Evolutionary conservation across 768 basidiomycete species (phyloP), one percentile per base, ranked within the genome.

Genomic region (Macrolepiota fuliginosa): DNA sequence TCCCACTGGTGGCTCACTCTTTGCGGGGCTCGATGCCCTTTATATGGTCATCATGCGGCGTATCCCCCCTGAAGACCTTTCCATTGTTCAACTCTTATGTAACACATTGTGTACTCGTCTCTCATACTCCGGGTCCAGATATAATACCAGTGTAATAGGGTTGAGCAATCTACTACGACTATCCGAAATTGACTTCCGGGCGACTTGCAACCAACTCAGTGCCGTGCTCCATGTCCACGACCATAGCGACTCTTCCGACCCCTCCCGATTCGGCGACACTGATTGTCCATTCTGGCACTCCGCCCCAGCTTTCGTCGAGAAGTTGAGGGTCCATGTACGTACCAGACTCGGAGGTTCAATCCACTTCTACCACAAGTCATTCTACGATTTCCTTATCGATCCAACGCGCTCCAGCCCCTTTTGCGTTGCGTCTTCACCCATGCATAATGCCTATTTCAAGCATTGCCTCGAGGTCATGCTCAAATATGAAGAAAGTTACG

Each of bases 51-150:
- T 68, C 46, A 58, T 58, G 56, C 3, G 22, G 15, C 54, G 24
- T n/a, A 52, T 47, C 19, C 42, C 54, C 17, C 66, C 67, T 72
- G 58, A 71, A 69, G 61, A 9, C 71, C 70, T 13, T 73, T 72
- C 13, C 24, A n/a, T 13, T 10, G n/a, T 42, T 10, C 40, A 4
- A 2, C 40, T 13, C 13, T 42, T 42, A 13, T n/a, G 13, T 51
- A 5, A 15, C 3, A 2, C 9, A 15, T 51, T 13, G 7, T 29
- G 12, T 50, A 1, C 19, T 68, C 70, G 13, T 7, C 35, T 5
- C 0, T 11, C 46, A 6, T 4, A 32, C n/a, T 42, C 40, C 40
- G 17, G 45, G 6, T 42, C 56, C 25, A 25, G 9, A 3, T 12
- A 49, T 2, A 11, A 22, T 3, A n/a, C 40, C 35, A 50, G 50